Base-by-base conservation (phyloP, 495 filamentous ascomycete genomes). In the Barbatosphaeria neglecta region DNA sequence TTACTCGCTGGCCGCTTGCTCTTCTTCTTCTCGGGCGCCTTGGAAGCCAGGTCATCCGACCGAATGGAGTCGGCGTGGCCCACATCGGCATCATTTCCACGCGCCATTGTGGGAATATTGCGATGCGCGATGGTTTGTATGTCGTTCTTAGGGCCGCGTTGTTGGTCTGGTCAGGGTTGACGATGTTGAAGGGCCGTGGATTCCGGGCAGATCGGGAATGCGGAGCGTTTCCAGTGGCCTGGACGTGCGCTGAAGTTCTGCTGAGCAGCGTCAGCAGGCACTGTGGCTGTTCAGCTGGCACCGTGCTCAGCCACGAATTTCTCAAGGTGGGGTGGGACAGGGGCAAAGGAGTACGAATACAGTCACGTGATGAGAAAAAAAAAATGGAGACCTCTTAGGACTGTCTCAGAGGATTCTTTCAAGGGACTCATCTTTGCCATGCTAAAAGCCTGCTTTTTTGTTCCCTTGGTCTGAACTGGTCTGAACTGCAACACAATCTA, bases 1-100 rank as follows among this genome's bases (percentile, higher is more conserved):
- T 65, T 65, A 88, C 84, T 94, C 59, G 84, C 85, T 54, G 87
- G 88, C 67, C 83, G 80, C 63, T 83, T 81, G 69, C 75, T 90
- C 73, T 89, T 90, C 57, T 79, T 72, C 72, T 92, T 92, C 71
- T 87, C 86, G 55, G 39, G 22, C 25, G 51, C 45, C 40, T 44
- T 44, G 4, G 46, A 51, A 37, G 53, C 45, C 37, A 66, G 62
- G 49, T 71, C 68, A 53, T 68, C 60, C 20, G 56, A 58, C n/a
- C 51, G 52, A 54, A 72, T 66, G 41, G 67, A 69, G 54, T 72
- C 69, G 49, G 46, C 27, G 22, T 43, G 56, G 19, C 50, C 58
- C 50, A 55, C 55, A 44, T 46, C 43, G 13, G 56, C 49, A 46
- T 44, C 51, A 17, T 51, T 45, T 24, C 39, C 22, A 13, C 39